Evolutionary conservation across 768 basidiomycete genomes (phyloP), one percentile per base, ranked within the genome.

Genomic region (Lyophyllum atratum): DNA sequence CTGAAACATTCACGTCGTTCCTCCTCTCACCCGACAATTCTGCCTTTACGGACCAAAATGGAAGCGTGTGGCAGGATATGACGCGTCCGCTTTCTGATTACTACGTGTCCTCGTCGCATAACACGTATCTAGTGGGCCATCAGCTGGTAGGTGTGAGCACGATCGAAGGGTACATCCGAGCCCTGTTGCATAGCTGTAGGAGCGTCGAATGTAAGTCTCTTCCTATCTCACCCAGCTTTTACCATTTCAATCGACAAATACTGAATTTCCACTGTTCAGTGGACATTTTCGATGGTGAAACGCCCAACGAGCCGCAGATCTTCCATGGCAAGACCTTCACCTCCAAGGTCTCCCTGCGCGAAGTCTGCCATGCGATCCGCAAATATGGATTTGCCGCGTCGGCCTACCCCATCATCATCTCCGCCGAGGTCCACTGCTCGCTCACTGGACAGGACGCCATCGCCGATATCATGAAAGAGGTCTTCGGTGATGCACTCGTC

Each of bases 351-450:
- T 76, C 92, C 0, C 78, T 92, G 1, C 85, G 93, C 17, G 90
- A 92, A 59, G 86, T 95, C 46, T 93, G 93, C 68, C 77, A 85
- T 47, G 92, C 93, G 0, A 93, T 98, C 68, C 80, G 81, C 49
- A 93, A 93, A 67, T 98, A 98, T 66, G 96, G 92, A 1, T 98
- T 99, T 66, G 86, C 93, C 45, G 85, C 92, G 0, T 96, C 94
- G 2, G 92, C 94, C 0, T 98, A 95, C 70, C 97, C 97, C 0
- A 83, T 99, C 69, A 92, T 99, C 74, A 92, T 99, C 52, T 96
- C 94, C 4, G 93, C 95, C n/a, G 97, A 99, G 75, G 84, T 97
- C 5, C 96, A 98, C 66, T 97, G 94, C 72, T 79, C 82, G 2
- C 75, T 77, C 5, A 80, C 84, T 37, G 80, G 84, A 60, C 79